These are phyloP conservation scores for Acanthamoeba lenticulata DNA, from an alignment of 208 protist genomes.

Conservation along the genomic window DNA sequence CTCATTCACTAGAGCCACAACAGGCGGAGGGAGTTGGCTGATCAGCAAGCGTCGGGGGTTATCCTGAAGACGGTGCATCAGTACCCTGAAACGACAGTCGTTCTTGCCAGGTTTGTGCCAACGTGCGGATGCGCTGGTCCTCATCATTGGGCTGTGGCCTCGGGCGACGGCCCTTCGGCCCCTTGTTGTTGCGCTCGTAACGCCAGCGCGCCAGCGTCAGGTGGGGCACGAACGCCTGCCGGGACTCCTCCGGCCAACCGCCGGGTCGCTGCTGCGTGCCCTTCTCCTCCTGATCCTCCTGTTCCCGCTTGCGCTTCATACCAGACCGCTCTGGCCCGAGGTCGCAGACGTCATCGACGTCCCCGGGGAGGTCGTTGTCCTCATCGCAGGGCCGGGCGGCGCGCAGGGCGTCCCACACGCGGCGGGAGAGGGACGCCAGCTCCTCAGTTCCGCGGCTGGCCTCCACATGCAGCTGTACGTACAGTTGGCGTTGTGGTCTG, in stretches of 20 bases:
- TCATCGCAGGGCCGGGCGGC: not conserved
- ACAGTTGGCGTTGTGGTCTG: not conserved
- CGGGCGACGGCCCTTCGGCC: not conserved
- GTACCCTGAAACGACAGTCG: not conserved
- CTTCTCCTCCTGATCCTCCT: not conserved
- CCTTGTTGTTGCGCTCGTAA: not conserved
- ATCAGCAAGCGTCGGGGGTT: not conserved
- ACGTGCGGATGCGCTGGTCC: not conserved
- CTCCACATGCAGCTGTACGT: not conserved
- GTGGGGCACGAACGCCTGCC: not conserved
- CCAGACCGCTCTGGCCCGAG: not conserved
- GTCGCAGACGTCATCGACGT: not conserved
- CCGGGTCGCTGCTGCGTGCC: not conserved
- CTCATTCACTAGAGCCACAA: not conserved
- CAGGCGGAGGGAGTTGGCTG: not conserved
- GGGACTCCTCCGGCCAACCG: not conserved
- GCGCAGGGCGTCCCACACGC: not conserved
- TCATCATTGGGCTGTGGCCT: not conserved
- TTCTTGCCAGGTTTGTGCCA: not conserved
- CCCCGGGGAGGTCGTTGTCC: not conserved
- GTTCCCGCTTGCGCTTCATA: not conserved
- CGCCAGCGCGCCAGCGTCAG: not conserved
- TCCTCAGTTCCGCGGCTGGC: not conserved
- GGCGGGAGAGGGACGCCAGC: not conserved
- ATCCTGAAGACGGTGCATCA: not conserved